Evolutionary conservation across 2,329 filamentous ascomycete species (phyloP).

Genomic region (Fusarium albidum): DNA sequence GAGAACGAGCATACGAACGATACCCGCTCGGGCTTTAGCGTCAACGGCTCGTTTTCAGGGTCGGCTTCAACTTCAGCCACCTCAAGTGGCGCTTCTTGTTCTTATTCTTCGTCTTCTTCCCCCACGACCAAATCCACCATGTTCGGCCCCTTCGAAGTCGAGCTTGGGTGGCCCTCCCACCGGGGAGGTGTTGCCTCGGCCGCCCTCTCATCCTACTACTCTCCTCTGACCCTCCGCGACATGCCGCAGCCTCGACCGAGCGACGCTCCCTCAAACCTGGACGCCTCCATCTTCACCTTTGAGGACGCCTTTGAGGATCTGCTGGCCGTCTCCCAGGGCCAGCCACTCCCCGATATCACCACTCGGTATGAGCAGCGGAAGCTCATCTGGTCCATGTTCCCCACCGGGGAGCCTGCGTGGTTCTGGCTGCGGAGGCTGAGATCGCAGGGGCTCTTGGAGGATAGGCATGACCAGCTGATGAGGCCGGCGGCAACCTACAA

Average conservation of each 20-base stretch:
- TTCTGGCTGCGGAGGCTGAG: constrained; percentile 53
- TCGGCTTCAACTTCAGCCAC: constrained; percentile 22
- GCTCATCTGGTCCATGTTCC: constrained; percentile 50
- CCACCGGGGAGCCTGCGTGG: constrained; percentile 49
- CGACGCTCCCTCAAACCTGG: constrained; percentile 50
- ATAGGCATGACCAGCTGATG: constrained; percentile 26
- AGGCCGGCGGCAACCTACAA: constrained; percentile 29
- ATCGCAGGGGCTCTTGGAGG: constrained; percentile 49
- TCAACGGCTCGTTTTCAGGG: constrained; percentile 26
- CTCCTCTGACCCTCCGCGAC: constrained; percentile 48
- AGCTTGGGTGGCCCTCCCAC: constrained; percentile 25
- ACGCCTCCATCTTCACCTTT: constrained; percentile 57
- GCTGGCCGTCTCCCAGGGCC: constrained; percentile 55
- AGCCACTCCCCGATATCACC: constrained; percentile 51
- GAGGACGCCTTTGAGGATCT: constrained; percentile 67
- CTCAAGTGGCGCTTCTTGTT: constrained; percentile 22
- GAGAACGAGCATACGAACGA: constrained; percentile 49
- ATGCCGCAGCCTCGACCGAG: constrained; percentile 57
- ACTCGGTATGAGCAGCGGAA: constrained; percentile 46
- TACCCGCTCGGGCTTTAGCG: constrained; percentile 42
- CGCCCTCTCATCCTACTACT: constrained; percentile 43
- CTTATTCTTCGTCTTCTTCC: too few relatives aligned
- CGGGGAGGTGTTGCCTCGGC: constrained; percentile 34
- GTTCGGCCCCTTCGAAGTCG: constrained; percentile 29
- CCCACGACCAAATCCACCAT: constrained; percentile 25